Evolutionary conservation across 768 basidiomycete species (phyloP).

Genomic region (Tulasnella sp.): DNA sequence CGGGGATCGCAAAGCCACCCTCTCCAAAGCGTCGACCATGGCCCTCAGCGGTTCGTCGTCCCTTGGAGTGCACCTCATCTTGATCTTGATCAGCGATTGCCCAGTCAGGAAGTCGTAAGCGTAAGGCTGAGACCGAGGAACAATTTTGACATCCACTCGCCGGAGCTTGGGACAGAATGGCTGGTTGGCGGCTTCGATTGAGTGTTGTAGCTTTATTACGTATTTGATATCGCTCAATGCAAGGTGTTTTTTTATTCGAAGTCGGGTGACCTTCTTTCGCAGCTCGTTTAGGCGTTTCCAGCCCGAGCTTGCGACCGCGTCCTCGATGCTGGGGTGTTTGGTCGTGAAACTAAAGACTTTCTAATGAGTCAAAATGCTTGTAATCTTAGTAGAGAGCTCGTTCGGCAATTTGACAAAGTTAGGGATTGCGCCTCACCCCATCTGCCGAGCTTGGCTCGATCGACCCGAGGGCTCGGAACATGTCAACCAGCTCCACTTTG

Average conservation of each 20-base stretch:
- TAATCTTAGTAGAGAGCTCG: too few species aligned
- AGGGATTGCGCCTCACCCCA: background rate
- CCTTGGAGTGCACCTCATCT: background rate
- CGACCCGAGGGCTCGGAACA: background rate
- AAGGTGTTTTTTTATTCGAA: background rate
- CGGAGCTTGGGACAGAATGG: background rate
- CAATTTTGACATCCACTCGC: background rate
- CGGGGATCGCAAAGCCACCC: background rate
- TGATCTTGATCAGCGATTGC: background rate
- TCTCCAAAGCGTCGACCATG: background rate
- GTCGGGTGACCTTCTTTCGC: background rate
- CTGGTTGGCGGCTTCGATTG: background rate
- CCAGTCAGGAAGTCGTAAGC: background rate
- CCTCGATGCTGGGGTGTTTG: background rate
- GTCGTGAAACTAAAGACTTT: background rate
- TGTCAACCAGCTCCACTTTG: background rate
- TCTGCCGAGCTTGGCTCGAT: background rate
- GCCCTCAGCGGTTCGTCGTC: background rate
- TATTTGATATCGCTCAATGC: background rate
- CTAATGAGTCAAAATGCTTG: too few species aligned
- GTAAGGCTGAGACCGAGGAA: background rate
- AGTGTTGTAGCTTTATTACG: background rate
- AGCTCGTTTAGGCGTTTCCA: background rate
- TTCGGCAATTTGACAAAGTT: background rate
- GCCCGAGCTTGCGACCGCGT: background rate